phyloP scores from a whole-genome alignment of 352 stramenopile genomes.

The Phytophthora uliginosa region DNA sequence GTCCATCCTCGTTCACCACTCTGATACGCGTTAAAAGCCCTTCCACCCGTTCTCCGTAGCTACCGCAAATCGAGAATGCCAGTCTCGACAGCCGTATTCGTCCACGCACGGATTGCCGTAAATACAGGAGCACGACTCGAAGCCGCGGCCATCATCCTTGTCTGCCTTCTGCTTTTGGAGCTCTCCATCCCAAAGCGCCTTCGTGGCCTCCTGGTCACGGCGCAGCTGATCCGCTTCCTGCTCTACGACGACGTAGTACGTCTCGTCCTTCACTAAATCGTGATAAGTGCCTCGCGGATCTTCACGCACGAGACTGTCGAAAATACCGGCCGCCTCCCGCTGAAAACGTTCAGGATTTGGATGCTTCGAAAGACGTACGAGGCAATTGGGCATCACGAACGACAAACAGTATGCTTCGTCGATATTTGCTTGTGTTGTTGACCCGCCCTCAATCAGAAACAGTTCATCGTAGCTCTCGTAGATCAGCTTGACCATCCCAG shows the following conservation, averaged over 20 bases:
- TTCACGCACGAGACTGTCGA: constrained; percentile 74
- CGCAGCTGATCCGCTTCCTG: constrained; percentile 79
- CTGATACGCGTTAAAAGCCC: constrained; percentile 57
- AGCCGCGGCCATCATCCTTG: constrained; percentile 70
- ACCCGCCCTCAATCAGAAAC: constrained; percentile 83
- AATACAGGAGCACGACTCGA: constrained; percentile 91
- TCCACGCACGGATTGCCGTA: constrained; percentile 93
- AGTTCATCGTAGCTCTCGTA: constrained; percentile 92
- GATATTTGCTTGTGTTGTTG: constrained; percentile 76
- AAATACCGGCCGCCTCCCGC: constrained; percentile 55
- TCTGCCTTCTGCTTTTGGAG: constrained; percentile 39
- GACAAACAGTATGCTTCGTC: constrained; percentile 91
- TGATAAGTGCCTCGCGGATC: constrained; percentile 79
- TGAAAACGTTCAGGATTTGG: constrained; percentile 63
- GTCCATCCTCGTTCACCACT: too few relatives aligned
- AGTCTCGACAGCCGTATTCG: constrained; percentile 92
- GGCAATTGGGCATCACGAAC: constrained; percentile 91
- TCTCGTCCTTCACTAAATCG: constrained; percentile 67
- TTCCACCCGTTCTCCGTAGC: constrained; percentile 92
- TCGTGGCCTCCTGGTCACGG: constrained; percentile 71
- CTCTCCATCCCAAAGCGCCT: constrained; percentile 55
- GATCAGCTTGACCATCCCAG: constrained; percentile 78
- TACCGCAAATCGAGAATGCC: constrained; percentile 86
- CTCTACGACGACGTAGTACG: constrained; percentile 89
- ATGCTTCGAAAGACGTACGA: constrained; percentile 73